These are phyloP conservation scores for Tinospora cordifolia DNA, from an alignment of 164 flowering plant genomes.

Conservation along the genomic window DNA sequence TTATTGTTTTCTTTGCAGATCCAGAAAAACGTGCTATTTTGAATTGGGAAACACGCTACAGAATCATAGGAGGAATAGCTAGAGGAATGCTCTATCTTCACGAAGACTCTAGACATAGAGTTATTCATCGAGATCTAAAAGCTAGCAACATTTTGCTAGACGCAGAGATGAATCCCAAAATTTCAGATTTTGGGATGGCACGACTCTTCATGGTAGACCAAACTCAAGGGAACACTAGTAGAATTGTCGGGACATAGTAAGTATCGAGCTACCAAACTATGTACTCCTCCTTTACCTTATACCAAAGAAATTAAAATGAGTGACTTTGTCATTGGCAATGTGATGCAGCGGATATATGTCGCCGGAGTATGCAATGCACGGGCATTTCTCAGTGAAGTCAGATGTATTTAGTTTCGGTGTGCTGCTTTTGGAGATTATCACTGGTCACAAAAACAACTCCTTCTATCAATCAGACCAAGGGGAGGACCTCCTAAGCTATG, in stretches of 20 bases:
- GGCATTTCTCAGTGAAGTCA: slow-evolving; percentile 36
- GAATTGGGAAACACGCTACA: slow-evolving; percentile 23
- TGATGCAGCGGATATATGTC: slow-evolving; percentile 34
- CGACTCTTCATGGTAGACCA: slow-evolving; percentile 27
- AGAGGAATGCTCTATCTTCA: slow-evolving; percentile 26
- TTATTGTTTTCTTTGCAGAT: slow-evolving; percentile 8
- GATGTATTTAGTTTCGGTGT: slow-evolving; percentile 56
- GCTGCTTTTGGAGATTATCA: slow-evolving; percentile 38
- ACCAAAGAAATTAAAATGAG: not conserved
- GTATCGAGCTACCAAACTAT: not conserved
- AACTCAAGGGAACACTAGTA: slow-evolving; percentile 27
- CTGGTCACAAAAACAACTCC: slow-evolving; percentile 23
- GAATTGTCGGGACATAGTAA: slow-evolving; percentile 40
- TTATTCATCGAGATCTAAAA: slow-evolving; percentile 27
- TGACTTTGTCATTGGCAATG: not conserved
- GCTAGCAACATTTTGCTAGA: slow-evolving; percentile 22
- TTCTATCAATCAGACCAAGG: slow-evolving; percentile 5
- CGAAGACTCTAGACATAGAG: slow-evolving; percentile 22
- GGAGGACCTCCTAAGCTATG: slow-evolving; percentile 28
- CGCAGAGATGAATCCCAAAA: too few relatives aligned
- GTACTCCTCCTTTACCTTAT: not conserved
- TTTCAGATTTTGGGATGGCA: slow-evolving; percentile 47
- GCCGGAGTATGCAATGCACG: slow-evolving; percentile 45
- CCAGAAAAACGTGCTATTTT: not conserved
- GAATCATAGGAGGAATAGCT: slow-evolving; percentile 22